Conservation (phyloP, 2,329 filamentous ascomycete species). For the Aureobasidium sp. region DNA sequence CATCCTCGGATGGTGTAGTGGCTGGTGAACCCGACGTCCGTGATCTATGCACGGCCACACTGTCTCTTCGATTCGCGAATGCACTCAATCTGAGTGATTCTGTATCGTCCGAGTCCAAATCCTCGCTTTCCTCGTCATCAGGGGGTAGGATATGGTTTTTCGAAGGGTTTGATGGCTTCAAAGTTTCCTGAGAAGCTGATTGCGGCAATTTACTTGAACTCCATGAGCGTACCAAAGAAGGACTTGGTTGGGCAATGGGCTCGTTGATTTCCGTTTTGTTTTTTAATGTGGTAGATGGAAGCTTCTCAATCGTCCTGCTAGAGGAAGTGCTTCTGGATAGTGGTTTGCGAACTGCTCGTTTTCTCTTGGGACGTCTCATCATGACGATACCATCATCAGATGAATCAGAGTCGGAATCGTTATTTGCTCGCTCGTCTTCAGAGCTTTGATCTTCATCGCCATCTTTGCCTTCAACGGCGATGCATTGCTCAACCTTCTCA, state of each 20-base stretch:
- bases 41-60: slow-evolving; percentile 23
- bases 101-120: slow-evolving; percentile 38
- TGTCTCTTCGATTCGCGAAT: slow-evolving; percentile 27
- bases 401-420: slow-evolving; percentile 35
- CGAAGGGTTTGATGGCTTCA: slow-evolving; percentile 60
- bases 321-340: slow-evolving; percentile 48
- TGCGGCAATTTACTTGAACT: slow-evolving; percentile 46
- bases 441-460: slow-evolving; percentile 55
- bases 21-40: slow-evolving; percentile 16
- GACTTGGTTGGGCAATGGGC: slow-evolving; percentile 34
- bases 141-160: slow-evolving; percentile 53
- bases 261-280: slow-evolving; percentile 72
- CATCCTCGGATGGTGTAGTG: slow-evolving; percentile 36
- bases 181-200: slow-evolving; percentile 73
- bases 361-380: slow-evolving; percentile 60
- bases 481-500: slow-evolving; percentile 90
- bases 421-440: slow-evolving; percentile 34
- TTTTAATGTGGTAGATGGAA: slow-evolving; percentile 82
- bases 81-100: slow-evolving; percentile 34
- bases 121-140: slow-evolving; percentile 37
- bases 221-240: slow-evolving; percentile 32
- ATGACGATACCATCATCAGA: slow-evolving; percentile 69
- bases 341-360: slow-evolving; percentile 35
- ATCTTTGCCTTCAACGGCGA: slow-evolving; percentile 80
- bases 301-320: slow-evolving; percentile 78